Percentiles rank a stretch among this genome's conserved stretches.
phyloP scores from a whole-genome alignment of 164 flowering plant species.

The Magnolia sinica region DNA sequence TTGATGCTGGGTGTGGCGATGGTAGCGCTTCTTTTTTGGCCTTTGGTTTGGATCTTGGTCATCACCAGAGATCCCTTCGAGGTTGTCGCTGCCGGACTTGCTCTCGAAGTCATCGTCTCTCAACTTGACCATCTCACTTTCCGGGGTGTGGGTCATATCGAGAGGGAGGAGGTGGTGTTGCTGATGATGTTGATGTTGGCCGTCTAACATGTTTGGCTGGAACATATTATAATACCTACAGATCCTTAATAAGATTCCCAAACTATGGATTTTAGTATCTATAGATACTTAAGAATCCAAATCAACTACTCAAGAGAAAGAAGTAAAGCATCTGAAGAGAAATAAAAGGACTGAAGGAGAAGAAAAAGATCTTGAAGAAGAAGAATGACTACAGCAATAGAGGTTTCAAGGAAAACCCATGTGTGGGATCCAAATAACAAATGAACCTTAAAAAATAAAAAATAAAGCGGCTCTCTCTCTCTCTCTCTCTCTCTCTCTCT shows the following conservation, averaged over 20 bases:
- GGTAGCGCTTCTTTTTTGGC: constrained; percentile 67
- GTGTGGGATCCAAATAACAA: not conserved
- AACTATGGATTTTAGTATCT: constrained; percentile 26
- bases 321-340: not conserved
- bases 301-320: constrained; percentile 5
- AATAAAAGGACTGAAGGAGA: not conserved
- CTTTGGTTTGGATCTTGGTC: constrained; percentile 57
- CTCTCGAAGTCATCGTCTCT: constrained; percentile 76
- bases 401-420: not conserved
- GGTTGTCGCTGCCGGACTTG: constrained; percentile 76
- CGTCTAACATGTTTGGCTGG: constrained; percentile 62
- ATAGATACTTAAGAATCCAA: constrained; percentile 12
- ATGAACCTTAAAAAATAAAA: not conserved
- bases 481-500: not conserved
- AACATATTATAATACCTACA: constrained; percentile 40
- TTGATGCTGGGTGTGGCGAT: constrained; percentile 94
- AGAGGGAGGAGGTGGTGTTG: constrained; percentile 8
- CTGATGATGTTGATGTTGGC: constrained; percentile 24
- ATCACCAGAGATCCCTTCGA: constrained; percentile 64
- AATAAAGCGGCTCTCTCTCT: not conserved
- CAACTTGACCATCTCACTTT: constrained; percentile 37
- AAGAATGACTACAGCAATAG: not conserved
- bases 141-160: constrained; percentile 45
- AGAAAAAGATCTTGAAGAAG: not conserved
- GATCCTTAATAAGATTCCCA: constrained; percentile 35